Evolutionary conservation across 495 filamentous ascomycete species (phyloP).

Genomic region (Tetracladium setigerum): DNA sequence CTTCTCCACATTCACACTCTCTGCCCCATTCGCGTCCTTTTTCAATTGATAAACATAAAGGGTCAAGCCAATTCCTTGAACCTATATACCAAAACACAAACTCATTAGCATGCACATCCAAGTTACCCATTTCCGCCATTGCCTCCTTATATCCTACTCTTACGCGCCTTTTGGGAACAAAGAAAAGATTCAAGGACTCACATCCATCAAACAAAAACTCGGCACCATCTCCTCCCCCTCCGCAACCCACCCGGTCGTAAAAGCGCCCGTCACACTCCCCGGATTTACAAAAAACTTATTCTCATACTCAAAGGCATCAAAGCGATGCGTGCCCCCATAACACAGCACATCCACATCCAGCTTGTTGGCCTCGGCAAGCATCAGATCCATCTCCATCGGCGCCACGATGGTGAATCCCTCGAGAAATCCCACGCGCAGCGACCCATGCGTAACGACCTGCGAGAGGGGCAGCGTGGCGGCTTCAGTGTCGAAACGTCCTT

Average conservation of each 20-base stretch:
- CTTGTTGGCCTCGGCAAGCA: conserved; percentile 88
- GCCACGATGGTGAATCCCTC: conserved; percentile 95
- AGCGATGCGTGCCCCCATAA: conserved; percentile 95
- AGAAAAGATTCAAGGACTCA: conserved; percentile 39
- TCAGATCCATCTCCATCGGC: conserved; percentile 78
- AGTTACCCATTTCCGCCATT: too few relatives aligned
- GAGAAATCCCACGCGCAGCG: conserved; percentile 88
- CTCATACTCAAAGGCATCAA: conserved; percentile 98
- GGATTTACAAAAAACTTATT: conserved; percentile 98
- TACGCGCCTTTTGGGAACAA: too few relatives aligned
- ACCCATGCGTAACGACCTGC: conserved; percentile 91
- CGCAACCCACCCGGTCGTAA: conserved; percentile 47
- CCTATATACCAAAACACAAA: conserved; percentile 39
- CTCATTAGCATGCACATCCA: neutral
- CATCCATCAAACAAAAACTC: conserved; percentile 99
- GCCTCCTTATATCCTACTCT: too few relatives aligned
- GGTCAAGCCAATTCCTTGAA: conserved; percentile 94
- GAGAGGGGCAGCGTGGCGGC: conserved; percentile 83
- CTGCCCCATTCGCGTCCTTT: conserved; percentile 78
- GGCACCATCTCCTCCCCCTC: conserved; percentile 74
- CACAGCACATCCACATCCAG: conserved; percentile 92
- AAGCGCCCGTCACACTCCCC: conserved; percentile 85
- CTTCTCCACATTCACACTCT: conserved; percentile 95
- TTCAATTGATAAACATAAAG: conserved; percentile 96
- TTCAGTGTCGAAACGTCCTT: conserved; percentile 84